Conservation (phyloP, 805 yeast species). For the Ogataea polymorpha region DNA sequence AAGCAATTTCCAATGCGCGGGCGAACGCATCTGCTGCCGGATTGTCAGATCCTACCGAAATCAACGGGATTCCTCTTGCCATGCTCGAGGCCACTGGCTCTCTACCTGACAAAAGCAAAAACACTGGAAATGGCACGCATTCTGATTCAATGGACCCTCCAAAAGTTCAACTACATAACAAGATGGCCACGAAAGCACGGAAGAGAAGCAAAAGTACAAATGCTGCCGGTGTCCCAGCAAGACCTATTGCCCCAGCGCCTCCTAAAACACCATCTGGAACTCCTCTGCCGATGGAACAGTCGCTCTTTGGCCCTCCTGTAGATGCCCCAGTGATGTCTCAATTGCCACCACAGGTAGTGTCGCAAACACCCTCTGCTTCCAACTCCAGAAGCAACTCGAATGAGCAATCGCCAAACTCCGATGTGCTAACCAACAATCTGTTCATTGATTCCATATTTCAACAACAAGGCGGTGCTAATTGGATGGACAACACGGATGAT, state of each 20-base stretch:
- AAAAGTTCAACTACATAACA: slow-evolving; percentile 4
- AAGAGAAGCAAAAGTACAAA: slow-evolving; percentile 23
- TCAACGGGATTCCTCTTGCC: slow-evolving; percentile 39
- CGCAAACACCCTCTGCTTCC: slow-evolving; percentile 20
- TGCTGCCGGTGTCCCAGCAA: slow-evolving; percentile 16
- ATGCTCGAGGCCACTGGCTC: slow-evolving; percentile 82
- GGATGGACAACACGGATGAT: slow-evolving; percentile 85
- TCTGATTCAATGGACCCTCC: slow-evolving; percentile 7
- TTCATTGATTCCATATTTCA: slow-evolving; percentile 59
- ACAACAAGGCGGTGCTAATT: slow-evolving; percentile 79
- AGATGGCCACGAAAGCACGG: slow-evolving; percentile 9
- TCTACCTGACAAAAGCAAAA: slow-evolving; percentile 27
- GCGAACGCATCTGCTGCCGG: slow-evolving; percentile 57
- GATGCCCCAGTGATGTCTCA: slow-evolving; percentile 5
- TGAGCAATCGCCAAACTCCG: slow-evolving; percentile 26
- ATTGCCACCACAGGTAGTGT: slow-evolving; percentile 4
- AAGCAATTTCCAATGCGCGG: slow-evolving; percentile 62
- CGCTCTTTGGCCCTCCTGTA: slow-evolving; percentile 8
- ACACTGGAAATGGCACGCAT: neutral
- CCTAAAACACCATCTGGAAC: slow-evolving; percentile 21
- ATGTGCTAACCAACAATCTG: slow-evolving; percentile 25
- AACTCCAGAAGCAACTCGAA: slow-evolving; percentile 17
- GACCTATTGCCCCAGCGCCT: slow-evolving; percentile 27
- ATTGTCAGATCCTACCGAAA: slow-evolving; percentile 42
- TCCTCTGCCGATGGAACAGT: slow-evolving; percentile 7